Evolutionary conservation across 148 eudicot species (phyloP).

Genomic region (Camellia japonica): DNA sequence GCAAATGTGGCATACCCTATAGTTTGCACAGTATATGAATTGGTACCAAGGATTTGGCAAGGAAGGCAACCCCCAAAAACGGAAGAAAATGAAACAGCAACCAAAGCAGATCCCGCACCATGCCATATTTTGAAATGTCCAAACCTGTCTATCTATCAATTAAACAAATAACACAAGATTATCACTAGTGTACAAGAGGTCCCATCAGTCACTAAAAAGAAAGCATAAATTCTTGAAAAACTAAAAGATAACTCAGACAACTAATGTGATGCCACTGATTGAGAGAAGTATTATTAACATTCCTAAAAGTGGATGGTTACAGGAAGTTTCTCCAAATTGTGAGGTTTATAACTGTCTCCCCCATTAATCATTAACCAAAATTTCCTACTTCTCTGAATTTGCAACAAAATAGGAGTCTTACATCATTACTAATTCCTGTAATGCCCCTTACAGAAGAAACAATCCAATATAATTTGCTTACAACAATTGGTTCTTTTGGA

Average conservation of each 20-base stretch:
- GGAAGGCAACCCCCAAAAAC: conserved; percentile 89
- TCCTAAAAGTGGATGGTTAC: neutral
- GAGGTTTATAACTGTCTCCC: too few species aligned
- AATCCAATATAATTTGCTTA: too few species aligned
- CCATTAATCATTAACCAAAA: too few species aligned
- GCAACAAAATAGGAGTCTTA: too few species aligned
- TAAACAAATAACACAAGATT: conserved; percentile 14
- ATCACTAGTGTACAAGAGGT: neutral
- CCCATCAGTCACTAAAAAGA: conserved; percentile 2
- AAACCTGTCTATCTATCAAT: conserved; percentile 82
- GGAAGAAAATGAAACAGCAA: conserved; percentile 94
- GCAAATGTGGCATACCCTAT: conserved; percentile 86
- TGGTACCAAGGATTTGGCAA: conserved; percentile 74
- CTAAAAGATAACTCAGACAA: neutral
- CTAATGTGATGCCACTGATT: neutral
- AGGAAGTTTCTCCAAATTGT: too few species aligned
- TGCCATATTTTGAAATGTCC: conserved; percentile 96
- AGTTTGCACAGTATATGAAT: conserved; percentile 62
- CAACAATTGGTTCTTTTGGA: too few species aligned
- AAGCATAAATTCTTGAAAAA: conserved; percentile 1
- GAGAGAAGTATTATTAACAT: conserved; percentile 6
- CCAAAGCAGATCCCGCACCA: conserved; percentile 81
- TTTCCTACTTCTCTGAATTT: too few species aligned
- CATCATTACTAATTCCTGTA: too few species aligned
- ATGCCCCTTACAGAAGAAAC: too few species aligned